Conservation (phyloP, 2,329 filamentous ascomycete genomes). For the Allantophomopsis lycopodina region DNA sequence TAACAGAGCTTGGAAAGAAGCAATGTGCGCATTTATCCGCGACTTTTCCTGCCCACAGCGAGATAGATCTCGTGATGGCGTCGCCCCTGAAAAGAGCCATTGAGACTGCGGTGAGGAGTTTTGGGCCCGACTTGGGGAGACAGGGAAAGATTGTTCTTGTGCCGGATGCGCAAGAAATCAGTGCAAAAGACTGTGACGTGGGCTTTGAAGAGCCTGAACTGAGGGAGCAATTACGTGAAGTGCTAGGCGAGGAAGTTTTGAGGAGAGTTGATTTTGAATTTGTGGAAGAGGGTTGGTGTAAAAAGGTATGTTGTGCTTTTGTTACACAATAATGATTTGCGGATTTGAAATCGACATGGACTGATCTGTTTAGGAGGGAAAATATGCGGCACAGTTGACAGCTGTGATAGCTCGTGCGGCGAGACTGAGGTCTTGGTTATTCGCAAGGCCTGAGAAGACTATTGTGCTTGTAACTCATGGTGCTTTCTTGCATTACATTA, state of each 20-base stretch:
- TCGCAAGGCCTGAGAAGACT: conserved; percentile 26
- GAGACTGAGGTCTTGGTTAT: conserved; percentile 39
- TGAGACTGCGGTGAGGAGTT: conserved; percentile 60
- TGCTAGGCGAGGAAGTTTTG: conserved; percentile 29
- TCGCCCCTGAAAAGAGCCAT: conserved; percentile 73
- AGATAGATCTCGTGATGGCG: conserved; percentile 57
- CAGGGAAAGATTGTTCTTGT: conserved; percentile 40
- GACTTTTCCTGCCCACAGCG: conserved; percentile 49
- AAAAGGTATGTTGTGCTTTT: conserved; percentile 30
- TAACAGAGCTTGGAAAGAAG: conserved; percentile 59
- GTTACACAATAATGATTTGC: too few species aligned
- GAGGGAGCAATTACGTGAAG: conserved; percentile 38
- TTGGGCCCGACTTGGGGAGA: conserved; percentile 39
- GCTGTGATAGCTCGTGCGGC: conserved; percentile 36
- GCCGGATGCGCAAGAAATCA: conserved; percentile 69
- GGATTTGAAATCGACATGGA: too few species aligned
- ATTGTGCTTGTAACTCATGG: conserved; percentile 73
- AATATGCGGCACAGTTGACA: conserved; percentile 5
- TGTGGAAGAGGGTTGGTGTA: conserved; percentile 57
- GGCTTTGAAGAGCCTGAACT: conserved; percentile 46
- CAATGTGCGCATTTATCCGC: conserved; percentile 56
- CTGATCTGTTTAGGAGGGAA: too few species aligned
- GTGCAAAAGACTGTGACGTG: conserved; percentile 60
- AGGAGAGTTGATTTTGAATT: conserved; percentile 35
- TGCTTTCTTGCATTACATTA: conserved; percentile 73